Percentiles rank a stretch among this genome's conserved stretches.
These are phyloP conservation scores for Pseudonitzschia multiseries DNA, from an alignment of 108 stramenopile species.

Conservation along the genomic window DNA sequence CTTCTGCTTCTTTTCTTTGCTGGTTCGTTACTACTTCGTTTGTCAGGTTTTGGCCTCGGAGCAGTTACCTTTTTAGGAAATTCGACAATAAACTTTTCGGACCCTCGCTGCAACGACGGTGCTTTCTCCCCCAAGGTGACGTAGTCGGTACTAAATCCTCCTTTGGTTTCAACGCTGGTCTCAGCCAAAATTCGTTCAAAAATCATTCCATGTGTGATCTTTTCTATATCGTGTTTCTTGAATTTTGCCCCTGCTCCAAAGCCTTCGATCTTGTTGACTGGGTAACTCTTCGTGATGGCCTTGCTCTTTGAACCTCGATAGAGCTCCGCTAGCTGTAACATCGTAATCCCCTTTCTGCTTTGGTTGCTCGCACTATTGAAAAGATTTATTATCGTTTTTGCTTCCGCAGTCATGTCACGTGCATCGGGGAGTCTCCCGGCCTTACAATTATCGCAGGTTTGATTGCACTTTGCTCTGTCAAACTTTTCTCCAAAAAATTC, in stretches of 20 bases:
- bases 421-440: conserved; percentile 57
- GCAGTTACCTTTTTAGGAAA: conserved; percentile 46
- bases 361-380: conserved; percentile 39
- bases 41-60: not conserved
- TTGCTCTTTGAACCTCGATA: conserved; percentile 78
- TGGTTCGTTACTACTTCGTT: conserved; percentile 12
- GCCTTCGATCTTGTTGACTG: conserved; percentile 25
- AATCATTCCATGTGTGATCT: conserved; percentile 69
- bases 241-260: conserved; percentile 70
- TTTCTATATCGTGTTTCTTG: conserved; percentile 67
- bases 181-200: conserved; percentile 76
- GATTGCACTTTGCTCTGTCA: conserved; percentile 69
- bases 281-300: conserved; percentile 52
- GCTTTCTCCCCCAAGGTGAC: conserved; percentile 63
- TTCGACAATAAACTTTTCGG: conserved; percentile 59
- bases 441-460: conserved; percentile 90
- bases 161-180: conserved; percentile 40
- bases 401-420: conserved; percentile 63
- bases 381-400: conserved; percentile 56
- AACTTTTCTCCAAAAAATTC: conserved; percentile 91
- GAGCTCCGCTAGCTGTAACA: conserved; percentile 71
- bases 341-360: conserved; percentile 55
- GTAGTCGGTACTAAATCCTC: conserved; percentile 76
- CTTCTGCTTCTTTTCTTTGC: conserved; percentile 15
- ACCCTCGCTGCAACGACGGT: conserved; percentile 37